phyloP scores from a whole-genome alignment of 1,284 basidiomycete genomes.

The Ceratobasidium sp. region DNA sequence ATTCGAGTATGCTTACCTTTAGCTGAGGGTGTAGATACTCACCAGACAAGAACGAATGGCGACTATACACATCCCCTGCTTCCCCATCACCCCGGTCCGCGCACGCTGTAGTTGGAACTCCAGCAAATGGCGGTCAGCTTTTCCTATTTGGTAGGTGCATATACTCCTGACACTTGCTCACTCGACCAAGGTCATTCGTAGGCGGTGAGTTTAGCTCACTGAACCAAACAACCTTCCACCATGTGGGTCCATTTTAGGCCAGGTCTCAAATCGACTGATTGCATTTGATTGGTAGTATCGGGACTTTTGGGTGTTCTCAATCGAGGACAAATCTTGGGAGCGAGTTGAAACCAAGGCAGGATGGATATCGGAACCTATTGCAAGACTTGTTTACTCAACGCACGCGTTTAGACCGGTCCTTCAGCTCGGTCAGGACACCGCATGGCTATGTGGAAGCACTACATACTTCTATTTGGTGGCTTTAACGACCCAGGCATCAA shows the following conservation, averaged over 20 bases:
- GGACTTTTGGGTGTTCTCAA: constrained; percentile 86
- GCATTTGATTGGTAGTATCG: constrained; percentile 70
- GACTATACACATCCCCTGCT: constrained; percentile 81
- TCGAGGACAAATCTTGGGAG: constrained; percentile 83
- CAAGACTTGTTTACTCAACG: background rate
- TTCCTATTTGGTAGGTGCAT: constrained; percentile 76
- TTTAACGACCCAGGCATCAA: constrained; percentile 85
- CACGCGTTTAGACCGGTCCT: constrained; percentile 20
- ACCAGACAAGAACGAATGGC: constrained; percentile 77
- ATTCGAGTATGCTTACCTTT: background rate
- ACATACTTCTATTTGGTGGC: constrained; percentile 86
- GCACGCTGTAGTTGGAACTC: constrained; percentile 79
- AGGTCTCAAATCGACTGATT: background rate
- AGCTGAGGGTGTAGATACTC: constrained; percentile 3
- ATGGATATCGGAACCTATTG: background rate
- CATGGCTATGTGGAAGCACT: constrained; percentile 93
- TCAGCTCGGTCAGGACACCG: constrained; percentile 55
- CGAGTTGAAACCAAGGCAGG: constrained; percentile 86
- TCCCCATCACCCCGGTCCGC: constrained; percentile 87
- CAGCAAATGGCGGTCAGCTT: constrained; percentile 82
- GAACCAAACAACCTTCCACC: constrained; percentile 79
- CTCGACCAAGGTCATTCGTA: constrained; percentile 50
- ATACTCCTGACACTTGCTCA: background rate
- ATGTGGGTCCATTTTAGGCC: constrained; percentile 9
- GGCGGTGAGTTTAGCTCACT: constrained; percentile 88